Evolutionary conservation across 768 basidiomycete genomes (phyloP).

Genomic region (Polyporus arcularius): DNA sequence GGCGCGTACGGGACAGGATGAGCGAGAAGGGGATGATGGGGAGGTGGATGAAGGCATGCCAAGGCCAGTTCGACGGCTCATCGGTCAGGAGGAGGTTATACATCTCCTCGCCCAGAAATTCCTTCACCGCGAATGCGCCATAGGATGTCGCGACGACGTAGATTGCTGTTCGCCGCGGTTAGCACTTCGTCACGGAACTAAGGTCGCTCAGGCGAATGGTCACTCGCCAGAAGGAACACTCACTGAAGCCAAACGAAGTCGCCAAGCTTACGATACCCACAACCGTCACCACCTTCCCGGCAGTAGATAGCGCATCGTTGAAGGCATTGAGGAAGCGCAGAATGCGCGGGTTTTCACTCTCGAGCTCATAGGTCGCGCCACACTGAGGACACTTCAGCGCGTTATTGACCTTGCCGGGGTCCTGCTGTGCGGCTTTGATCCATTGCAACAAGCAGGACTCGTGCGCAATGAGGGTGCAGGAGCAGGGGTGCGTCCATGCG

Average conservation of each 20-base stretch:
- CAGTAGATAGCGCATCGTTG: slow-evolving; percentile 49
- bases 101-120: slow-evolving; percentile 69
- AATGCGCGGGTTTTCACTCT: slow-evolving; percentile 59
- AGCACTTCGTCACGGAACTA: neutral
- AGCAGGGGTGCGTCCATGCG: slow-evolving; percentile 79
- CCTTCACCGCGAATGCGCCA: slow-evolving; percentile 68
- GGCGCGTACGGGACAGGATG: slow-evolving; percentile 52
- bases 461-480: slow-evolving; percentile 78
- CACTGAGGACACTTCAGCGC: slow-evolving; percentile 85
- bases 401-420: slow-evolving; percentile 51
- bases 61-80: slow-evolving; percentile 74
- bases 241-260: slow-evolving; percentile 63
- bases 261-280: slow-evolving; percentile 51
- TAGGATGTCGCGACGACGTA: slow-evolving; percentile 61
- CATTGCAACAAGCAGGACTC: slow-evolving; percentile 78
- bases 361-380: slow-evolving; percentile 61
- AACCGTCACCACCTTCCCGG: slow-evolving; percentile 55
- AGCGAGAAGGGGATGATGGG: slow-evolving; percentile 71
- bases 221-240: slow-evolving; percentile 26
- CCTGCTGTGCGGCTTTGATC: slow-evolving; percentile 72
- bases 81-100: slow-evolving; percentile 60
- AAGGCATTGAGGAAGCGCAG: slow-evolving; percentile 52
- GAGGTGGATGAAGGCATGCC: slow-evolving; percentile 74
- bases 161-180: slow-evolving; percentile 36
- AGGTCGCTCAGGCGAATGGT: neutral